Conservation (phyloP, 495 filamentous ascomycete genomes). For the Penicillium subrubescens region DNA sequence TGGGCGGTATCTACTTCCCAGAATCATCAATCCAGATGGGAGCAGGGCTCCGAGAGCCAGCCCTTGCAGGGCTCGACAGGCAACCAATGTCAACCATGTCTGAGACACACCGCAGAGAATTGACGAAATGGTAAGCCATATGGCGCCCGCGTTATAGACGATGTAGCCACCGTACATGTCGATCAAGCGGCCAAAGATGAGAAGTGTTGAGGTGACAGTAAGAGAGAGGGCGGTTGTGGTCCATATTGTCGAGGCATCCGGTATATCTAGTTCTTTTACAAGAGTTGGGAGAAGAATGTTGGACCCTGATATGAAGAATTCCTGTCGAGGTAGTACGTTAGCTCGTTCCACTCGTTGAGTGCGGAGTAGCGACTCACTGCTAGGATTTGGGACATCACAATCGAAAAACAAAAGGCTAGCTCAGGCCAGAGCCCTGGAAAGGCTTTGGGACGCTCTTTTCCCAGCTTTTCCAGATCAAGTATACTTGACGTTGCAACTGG, state of each 20-base stretch:
- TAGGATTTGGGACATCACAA: conserved; percentile 74
- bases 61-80: conserved; percentile 77
- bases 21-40: conserved; percentile 76
- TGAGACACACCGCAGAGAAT: conserved; percentile 72
- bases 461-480: conserved; percentile 62
- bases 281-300: conserved; percentile 78
- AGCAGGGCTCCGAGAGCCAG: conserved; percentile 78
- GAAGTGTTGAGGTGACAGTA: conserved; percentile 70
- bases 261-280: conserved; percentile 62
- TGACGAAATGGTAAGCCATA: conserved; percentile 75
- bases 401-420: conserved; percentile 70
- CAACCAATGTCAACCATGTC: conserved; percentile 71
- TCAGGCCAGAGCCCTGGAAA: conserved; percentile 66
- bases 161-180: conserved; percentile 78
- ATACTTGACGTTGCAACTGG: conserved; percentile 3
- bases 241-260: conserved; percentile 68
- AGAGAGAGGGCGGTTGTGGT: conserved; percentile 78
- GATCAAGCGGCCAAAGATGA: conserved; percentile 74
- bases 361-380: conserved; percentile 45
- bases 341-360: neutral
- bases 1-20: conserved; percentile 79
- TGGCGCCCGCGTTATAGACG: conserved; percentile 65
- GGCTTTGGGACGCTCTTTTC: conserved; percentile 65
- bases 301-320: conserved; percentile 88
- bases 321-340: conserved; percentile 38